A percentile compares a stretch with the other conserved stretches of the same genome.
Conservation (phyloP, 768 basidiomycete genomes). For the Mycena chlorophos region DNA sequence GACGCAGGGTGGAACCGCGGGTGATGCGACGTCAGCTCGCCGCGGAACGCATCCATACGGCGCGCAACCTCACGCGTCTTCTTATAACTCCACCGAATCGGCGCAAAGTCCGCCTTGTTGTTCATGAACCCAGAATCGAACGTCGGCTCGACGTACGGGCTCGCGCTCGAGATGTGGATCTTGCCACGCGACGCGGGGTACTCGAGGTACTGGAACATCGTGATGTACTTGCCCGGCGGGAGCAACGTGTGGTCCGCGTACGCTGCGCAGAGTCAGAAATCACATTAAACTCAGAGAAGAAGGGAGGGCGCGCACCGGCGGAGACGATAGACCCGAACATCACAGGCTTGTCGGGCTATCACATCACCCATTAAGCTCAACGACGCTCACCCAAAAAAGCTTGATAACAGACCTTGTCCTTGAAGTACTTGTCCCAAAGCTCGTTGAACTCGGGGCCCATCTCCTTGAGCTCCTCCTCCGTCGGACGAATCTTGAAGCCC, state of each 20-base stretch:
- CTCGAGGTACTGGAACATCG: constrained; percentile 78
- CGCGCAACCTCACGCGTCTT: constrained; percentile 71
- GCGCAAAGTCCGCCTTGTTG: constrained; percentile 74
- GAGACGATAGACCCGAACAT: constrained; percentile 73
- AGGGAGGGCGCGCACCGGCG: constrained; percentile 38
- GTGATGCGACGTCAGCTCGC: constrained; percentile 71
- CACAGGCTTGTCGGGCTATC: constrained; percentile 67
- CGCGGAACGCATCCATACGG: constrained; percentile 73
- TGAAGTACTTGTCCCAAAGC: constrained; percentile 71
- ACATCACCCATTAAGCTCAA: not conserved
- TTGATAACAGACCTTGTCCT: constrained; percentile 47
- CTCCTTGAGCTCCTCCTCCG: constrained; percentile 67
- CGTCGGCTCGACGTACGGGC: constrained; percentile 61
- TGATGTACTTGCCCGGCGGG: constrained; percentile 71
- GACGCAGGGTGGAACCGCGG: constrained; percentile 74
- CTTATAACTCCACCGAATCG: constrained; percentile 78
- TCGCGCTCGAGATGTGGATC: constrained; percentile 63
- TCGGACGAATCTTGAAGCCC: constrained; percentile 76
- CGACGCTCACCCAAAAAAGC: not conserved
- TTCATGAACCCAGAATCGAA: constrained; percentile 82
- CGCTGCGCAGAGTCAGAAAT: constrained; percentile 32
- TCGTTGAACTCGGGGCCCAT: constrained; percentile 78
- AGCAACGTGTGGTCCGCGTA: constrained; percentile 71
- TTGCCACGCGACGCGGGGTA: constrained; percentile 75
- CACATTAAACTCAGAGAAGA: not conserved